Conservation (phyloP, 2,329 filamentous ascomycete species). For the Calonectria montana region DNA sequence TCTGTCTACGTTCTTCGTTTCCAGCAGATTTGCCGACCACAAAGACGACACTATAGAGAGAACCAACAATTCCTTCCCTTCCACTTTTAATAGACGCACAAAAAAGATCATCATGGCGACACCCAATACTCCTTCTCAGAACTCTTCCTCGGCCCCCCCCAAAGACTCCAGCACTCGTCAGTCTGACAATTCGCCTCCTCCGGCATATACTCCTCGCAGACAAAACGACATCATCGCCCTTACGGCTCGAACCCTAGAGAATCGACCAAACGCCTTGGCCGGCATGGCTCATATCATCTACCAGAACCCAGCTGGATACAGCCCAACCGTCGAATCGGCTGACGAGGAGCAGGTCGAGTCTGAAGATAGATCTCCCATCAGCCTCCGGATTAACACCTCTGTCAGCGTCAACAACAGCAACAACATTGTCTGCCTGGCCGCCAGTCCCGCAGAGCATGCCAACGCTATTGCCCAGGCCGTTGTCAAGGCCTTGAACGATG, state of each 20-base stretch:
- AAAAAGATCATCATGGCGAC: conserved; percentile 28
- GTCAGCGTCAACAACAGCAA: conserved; percentile 58
- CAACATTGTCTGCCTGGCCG: conserved; percentile 60
- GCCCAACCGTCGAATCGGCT: conserved; percentile 14
- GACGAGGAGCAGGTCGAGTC: conserved; percentile 34
- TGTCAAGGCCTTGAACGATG: conserved; percentile 56
- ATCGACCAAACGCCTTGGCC: conserved; percentile 18
- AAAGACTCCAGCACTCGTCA: conserved; percentile 33
- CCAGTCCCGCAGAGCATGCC: conserved; percentile 54
- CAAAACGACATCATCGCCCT: conserved; percentile 28
- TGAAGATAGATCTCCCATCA: conserved; percentile 52
- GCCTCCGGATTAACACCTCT: conserved; percentile 60
- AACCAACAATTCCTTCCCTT: background rate
- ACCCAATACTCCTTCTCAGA: conserved; percentile 27
- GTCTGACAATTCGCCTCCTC: conserved; percentile 38
- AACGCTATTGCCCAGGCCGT: conserved; percentile 57
- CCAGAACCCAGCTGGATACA: conserved; percentile 15
- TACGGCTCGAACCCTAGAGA: conserved; percentile 30
- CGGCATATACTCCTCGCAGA: conserved; percentile 44
- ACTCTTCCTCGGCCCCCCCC: conserved; percentile 24
- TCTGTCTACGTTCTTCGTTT: background rate
- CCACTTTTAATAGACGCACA: background rate
- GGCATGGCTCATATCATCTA: conserved; percentile 15
- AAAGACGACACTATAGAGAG: background rate
- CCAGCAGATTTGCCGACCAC: too few species aligned